phyloP scores from a whole-genome alignment of 129 eudicot species.

The Cynara cardunculus region DNA sequence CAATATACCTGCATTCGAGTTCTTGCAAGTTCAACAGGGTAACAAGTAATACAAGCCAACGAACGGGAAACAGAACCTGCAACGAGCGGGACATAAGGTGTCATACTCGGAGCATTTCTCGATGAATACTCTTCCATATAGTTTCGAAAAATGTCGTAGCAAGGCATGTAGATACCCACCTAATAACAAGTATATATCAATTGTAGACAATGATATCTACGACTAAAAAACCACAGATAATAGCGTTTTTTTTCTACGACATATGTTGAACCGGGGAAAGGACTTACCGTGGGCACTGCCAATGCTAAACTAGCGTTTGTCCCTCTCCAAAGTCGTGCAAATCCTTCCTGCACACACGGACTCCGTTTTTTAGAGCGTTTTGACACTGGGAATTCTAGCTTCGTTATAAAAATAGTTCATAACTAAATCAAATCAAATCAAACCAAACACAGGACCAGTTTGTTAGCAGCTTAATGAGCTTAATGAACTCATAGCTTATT shows the following conservation, averaged over 20 bases:
- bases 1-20: conserved; percentile 92
- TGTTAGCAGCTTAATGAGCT: too few relatives aligned
- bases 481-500: too few relatives aligned
- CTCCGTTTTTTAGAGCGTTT: not conserved
- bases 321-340: conserved; percentile 83
- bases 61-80: conserved; percentile 86
- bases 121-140: conserved; percentile 55
- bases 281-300: conserved; percentile 76
- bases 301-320: conserved; percentile 90
- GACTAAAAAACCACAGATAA: not conserved
- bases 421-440: too few relatives aligned
- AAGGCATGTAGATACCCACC: conserved; percentile 94
- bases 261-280: not conserved
- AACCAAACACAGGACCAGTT: too few relatives aligned
- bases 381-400: too few relatives aligned
- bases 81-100: conserved; percentile 77
- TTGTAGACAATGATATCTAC: conserved; percentile 2
- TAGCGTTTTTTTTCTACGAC: not conserved
- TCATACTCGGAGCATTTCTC: conserved; percentile 43
- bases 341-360: conserved; percentile 64
- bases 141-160: conserved; percentile 76
- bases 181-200: conserved; percentile 10
- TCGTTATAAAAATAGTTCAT: too few relatives aligned
- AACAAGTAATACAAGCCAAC: conserved; percentile 84
- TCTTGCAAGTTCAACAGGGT: conserved; percentile 92